Conservation (phyloP, 495 filamentous ascomycete genomes). For the Penicillium turbatum region DNA sequence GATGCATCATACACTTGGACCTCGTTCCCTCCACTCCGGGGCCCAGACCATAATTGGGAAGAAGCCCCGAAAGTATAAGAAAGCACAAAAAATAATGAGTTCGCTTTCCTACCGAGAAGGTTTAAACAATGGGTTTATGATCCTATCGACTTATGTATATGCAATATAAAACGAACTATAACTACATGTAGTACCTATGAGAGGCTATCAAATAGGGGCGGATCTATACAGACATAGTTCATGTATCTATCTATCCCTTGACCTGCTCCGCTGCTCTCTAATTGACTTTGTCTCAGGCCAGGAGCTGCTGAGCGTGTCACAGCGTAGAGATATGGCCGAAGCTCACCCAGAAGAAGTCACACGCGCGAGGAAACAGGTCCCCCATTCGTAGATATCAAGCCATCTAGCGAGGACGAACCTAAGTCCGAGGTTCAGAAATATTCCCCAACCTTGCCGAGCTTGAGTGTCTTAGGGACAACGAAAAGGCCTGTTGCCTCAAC, state of each 20-base stretch:
- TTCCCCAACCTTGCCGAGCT: slow-evolving; percentile 42
- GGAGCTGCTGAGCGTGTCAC: too few relatives aligned
- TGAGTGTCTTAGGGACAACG: slow-evolving; percentile 54
- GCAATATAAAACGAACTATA: not conserved
- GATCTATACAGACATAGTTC: not conserved
- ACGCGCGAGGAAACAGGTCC: not conserved
- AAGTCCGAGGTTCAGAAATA: slow-evolving; percentile 31
- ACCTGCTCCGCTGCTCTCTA: not conserved
- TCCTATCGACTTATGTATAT: not conserved
- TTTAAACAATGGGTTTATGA: not conserved
- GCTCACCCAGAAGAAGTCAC: not conserved
- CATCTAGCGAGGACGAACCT: not conserved
- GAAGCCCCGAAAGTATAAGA: slow-evolving; percentile 22
- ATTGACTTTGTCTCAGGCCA: not conserved
- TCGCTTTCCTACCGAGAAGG: not conserved
- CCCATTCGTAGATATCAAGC: not conserved
- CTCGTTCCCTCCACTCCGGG: slow-evolving; percentile 5
- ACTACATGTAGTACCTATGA: not conserved
- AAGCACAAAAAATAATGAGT: not conserved
- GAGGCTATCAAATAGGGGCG: not conserved
- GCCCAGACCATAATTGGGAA: slow-evolving; percentile 14
- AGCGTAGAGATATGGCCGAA: not conserved
- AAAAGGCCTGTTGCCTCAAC: slow-evolving; percentile 59
- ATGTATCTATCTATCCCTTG: not conserved
- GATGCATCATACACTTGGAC: slow-evolving; percentile 10